phyloP scores from a whole-genome alignment of 345 rosid species.

The Geranium brycei region DNA sequence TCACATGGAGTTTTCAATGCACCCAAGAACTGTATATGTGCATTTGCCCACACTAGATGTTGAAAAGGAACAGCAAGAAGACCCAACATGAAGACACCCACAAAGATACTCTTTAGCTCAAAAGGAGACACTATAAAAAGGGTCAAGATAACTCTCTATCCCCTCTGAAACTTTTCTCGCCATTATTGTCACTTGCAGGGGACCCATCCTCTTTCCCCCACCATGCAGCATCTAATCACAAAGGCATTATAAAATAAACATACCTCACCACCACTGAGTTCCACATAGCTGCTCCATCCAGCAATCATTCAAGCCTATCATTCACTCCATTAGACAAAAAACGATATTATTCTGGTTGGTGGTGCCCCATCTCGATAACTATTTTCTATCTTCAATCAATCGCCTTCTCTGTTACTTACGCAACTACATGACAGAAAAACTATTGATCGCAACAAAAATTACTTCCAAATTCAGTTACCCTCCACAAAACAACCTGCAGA shows the following conservation, averaged over 20 bases:
- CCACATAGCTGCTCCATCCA: constrained; percentile 13
- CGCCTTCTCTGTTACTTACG: background rate
- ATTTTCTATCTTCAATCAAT: background rate
- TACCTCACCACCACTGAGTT: constrained; percentile 31
- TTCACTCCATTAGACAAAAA: constrained; percentile 18
- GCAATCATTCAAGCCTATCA: constrained; percentile 20
- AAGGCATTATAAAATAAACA: constrained; percentile 9
- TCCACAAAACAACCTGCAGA: too few relatives aligned
- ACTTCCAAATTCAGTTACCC: too few relatives aligned
- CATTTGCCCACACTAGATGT: constrained; percentile 18
- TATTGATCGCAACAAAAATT: background rate
- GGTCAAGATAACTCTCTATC: constrained; percentile 20
- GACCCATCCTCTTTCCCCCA: constrained; percentile 15
- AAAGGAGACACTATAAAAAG: constrained; percentile 14
- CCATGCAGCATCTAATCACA: constrained; percentile 17
- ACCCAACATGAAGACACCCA: constrained; percentile 24
- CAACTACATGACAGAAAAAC: constrained; percentile 16
- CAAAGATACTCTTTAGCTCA: constrained; percentile 23
- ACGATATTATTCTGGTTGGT: constrained; percentile 3
- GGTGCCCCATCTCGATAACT: constrained; percentile 7
- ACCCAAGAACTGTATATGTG: constrained; percentile 16
- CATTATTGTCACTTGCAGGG: constrained; percentile 32
- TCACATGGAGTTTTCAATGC: constrained; percentile 6
- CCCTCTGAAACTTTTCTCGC: constrained; percentile 17
- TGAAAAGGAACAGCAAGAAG: constrained; percentile 10